These are phyloP conservation scores for Myxozyma udenii DNA, from an alignment of 805 yeast species.

Conservation along the genomic window DNA sequence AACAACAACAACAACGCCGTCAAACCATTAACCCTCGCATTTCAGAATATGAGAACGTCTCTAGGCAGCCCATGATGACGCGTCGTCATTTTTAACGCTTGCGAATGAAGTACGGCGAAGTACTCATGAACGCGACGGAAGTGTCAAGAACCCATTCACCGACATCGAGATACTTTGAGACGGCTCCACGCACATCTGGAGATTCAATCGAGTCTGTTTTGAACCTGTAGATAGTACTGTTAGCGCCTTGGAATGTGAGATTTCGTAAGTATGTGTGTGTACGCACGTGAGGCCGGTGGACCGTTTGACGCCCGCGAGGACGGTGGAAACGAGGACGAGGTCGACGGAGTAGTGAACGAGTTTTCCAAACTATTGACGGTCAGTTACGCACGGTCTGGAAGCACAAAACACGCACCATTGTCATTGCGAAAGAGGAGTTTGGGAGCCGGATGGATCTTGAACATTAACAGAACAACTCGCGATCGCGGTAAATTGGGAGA, in stretches of 20 bases:
- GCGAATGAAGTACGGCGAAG: constrained; percentile 66
- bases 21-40: too few species aligned
- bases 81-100: constrained; percentile 31
- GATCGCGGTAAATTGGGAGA: too few species aligned
- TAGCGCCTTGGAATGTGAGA: too few species aligned
- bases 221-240: too few species aligned
- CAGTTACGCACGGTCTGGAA: too few species aligned
- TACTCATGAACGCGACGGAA: constrained; percentile 63
- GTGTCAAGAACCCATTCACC: constrained; percentile 86
- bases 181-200: constrained; percentile 42
- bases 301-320: constrained; percentile 81
- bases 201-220: constrained; percentile 52
- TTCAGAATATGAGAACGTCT: too few species aligned
- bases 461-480: too few species aligned
- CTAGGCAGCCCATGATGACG: too few species aligned
- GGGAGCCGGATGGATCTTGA: too few species aligned
- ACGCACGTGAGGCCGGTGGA: constrained; percentile 66
- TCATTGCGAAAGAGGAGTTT: too few species aligned
- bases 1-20: too few species aligned
- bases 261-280: too few species aligned
- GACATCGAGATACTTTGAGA: constrained; percentile 64
- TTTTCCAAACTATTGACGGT: constrained; percentile 51
- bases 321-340: constrained; percentile 70
- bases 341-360: constrained; percentile 72
- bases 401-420: not conserved